Evolutionary conservation across 306 rosid species (phyloP), one percentile per base, ranked within the genome.

Genomic region (Alnus rubra): DNA sequence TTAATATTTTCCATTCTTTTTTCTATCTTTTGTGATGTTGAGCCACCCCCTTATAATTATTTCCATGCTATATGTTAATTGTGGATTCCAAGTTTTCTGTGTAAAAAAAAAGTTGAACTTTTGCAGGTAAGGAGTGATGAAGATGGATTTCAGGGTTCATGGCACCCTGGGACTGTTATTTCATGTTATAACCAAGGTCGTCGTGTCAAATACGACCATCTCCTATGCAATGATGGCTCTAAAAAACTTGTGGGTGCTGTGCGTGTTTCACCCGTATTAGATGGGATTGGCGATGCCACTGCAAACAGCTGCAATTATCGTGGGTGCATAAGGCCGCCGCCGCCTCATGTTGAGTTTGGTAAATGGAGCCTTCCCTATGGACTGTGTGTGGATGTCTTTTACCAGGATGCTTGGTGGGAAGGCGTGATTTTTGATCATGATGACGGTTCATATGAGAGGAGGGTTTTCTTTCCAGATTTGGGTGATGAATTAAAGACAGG

Each of bases 351-450:
- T 71, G 77, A 74, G 30, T 86, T 84, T 65, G 71, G 78, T 39
- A 37, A 2, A 7, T 70, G 45, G 76, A 81, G 67, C 39, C 81
- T 92, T 85, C 78, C 77, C 4, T 92, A 79, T 72, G 97, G 98
- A 76, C 67, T 92, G 7, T 92, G 96, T 80, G 98, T 95, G 71
- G 98, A 92, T 80, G 98, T 83, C 33, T 53, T 65, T 69, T 63
- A 90, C 51, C 54, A 44, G 65, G 98, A 95, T 9, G 97, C 94
- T 60, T 95, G 98, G 98, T 92, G 98, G 98, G 98, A 95, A 88
- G 98, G 99, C 18, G 98, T 95, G 44, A 69, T 95, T 48, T 91
- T 86, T 77, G 99, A 95, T 70, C 89, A 83, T 1, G 79, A 77
- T 80, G 86, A 90, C 37, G 96, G 87, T 76, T 84, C 50, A 45